Evolutionary conservation across 805 yeast genomes (phyloP), one percentile per base, ranked within the genome.

Genomic region (Saturnispora bothae): DNA sequence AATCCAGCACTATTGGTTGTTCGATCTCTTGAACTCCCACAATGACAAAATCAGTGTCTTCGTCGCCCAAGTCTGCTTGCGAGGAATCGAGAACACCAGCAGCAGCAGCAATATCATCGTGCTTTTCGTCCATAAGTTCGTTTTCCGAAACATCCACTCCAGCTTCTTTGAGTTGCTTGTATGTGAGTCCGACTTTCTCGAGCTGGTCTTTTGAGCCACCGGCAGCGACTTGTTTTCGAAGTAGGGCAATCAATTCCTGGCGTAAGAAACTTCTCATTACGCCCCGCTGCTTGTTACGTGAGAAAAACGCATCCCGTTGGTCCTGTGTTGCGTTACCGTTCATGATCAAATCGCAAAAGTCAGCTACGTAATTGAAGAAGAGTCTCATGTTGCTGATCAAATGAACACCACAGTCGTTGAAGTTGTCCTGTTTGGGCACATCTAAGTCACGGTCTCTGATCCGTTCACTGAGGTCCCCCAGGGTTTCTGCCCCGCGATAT

Each of bases 321-420:
- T 22, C 25, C 7, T 22, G 7, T 8, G 7, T 10, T 8, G 10
- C 10, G 10, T 8, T 8, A 10, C 7, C 10, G 10, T 22, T 22
- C 5, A 53, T 41, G 16, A 56, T 45, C 16, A 43, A 42, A 9
- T 38, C 36, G 15, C 39, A 35, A 36, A 83, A 77, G 18, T 54
- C 62, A 0, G 48, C 48, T 0, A 76, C 72, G 28, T 71, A 57
- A 18, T 61, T 60, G 33, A 79, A 63, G 57, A 83, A 77, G 44
- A 69, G 73, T 40, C 65, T 63, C 10, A 78, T 68, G 48, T 82
- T 86, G 48, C 78, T 78, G 13, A 92, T 78, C 2, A 89, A 83
- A 59, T 83, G 96, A 16, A 92, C 74, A 1, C 98, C 98, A 62
- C 98, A 92, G 55, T 92, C 98, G 53, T 86, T 83, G 60, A 78